Evolutionary conservation across 495 filamentous ascomycete genomes (phyloP).

Genomic region (Talaromyces wortmannii): DNA sequence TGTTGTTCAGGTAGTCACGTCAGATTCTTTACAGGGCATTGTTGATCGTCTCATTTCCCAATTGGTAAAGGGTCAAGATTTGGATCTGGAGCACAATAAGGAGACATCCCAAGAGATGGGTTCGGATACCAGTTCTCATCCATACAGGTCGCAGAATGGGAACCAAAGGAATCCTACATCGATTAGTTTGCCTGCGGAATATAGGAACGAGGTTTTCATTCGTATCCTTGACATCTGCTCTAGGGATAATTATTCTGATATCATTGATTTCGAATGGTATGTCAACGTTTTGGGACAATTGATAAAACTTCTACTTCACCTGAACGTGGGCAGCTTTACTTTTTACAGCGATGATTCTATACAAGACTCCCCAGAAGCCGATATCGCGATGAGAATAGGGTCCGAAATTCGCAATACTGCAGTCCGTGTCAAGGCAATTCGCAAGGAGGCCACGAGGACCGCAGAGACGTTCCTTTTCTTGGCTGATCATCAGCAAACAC

Average conservation of each 20-base stretch:
- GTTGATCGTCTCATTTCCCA: constrained; percentile 83
- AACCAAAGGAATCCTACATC: constrained; percentile 17
- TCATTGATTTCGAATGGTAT: constrained; percentile 96
- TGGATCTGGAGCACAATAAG: constrained; percentile 4
- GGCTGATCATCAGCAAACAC: constrained; percentile 36
- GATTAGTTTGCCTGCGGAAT: constrained; percentile 66
- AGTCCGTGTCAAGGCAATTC: constrained; percentile 80
- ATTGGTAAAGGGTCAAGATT: constrained; percentile 49
- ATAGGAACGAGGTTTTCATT: constrained; percentile 68
- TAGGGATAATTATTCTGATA: constrained; percentile 76
- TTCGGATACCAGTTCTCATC: neutral
- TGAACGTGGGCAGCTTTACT: constrained; percentile 10
- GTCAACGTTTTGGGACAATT: constrained; percentile 77
- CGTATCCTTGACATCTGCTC: constrained; percentile 86
- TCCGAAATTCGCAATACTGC: constrained; percentile 80
- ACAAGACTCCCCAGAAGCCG: constrained; percentile 6
- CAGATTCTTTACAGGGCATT: constrained; percentile 72
- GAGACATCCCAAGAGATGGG: neutral
- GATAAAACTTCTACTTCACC: constrained; percentile 55
- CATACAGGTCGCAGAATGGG: neutral
- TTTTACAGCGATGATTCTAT: constrained; percentile 16
- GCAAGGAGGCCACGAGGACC: constrained; percentile 70
- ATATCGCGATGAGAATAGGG: constrained; percentile 65
- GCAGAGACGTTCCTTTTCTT: constrained; percentile 66
- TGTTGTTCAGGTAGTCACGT: constrained; percentile 83